Evolutionary conservation across 2,329 filamentous ascomycete genomes (phyloP), one percentile per base, ranked within the genome.

Genomic region (Endocalyx cinctus): DNA sequence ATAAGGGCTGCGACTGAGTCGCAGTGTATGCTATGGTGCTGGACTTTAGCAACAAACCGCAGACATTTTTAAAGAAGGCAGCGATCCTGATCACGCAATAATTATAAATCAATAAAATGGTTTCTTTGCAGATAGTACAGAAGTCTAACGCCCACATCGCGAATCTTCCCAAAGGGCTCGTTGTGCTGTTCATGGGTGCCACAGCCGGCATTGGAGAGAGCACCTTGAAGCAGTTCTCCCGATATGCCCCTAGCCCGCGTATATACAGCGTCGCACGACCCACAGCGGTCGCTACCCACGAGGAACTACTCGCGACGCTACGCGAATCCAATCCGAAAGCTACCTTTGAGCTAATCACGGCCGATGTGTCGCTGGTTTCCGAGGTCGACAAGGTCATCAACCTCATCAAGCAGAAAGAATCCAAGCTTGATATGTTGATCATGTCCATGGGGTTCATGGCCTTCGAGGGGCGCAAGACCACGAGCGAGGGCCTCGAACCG

Each of bases 401-500:
- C 3, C 29, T 51, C n/a, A 53, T 66, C 18, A 35, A 34, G 14
- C 22, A 33, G 2, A 50, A 39, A 29, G 51, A 59, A 29, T 37
- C 42, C 4, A 45, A 47, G 22, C 42, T 68, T 4, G 63, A 67
- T 36, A 27, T 67, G 4, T 47, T 68, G 13, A 55, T 60, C 41
- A 48, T 63, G 51, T 60, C 54, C 11, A 50, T 56, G 12, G 61
- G 57, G 13, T 55, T 57, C 40, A 38, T 62, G 30, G 51, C 51
- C 7, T 52, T 60, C 27, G 41, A 38, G 25, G 52, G 51, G 20
- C 47, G 54, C 5, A 37, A 49, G 60, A 70, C 75, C 35, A 72
- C 69, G 0, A 29, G 51, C 5, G 74, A 78, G 52, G 72, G 71
- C 13, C 59, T 79, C 12, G 67, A 77, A 37, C 55, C 59, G 16